Evolutionary conservation across 2,329 filamentous ascomycete species (phyloP), one percentile per base, ranked within the genome.

Genomic region (Orbilia oligospora): DNA sequence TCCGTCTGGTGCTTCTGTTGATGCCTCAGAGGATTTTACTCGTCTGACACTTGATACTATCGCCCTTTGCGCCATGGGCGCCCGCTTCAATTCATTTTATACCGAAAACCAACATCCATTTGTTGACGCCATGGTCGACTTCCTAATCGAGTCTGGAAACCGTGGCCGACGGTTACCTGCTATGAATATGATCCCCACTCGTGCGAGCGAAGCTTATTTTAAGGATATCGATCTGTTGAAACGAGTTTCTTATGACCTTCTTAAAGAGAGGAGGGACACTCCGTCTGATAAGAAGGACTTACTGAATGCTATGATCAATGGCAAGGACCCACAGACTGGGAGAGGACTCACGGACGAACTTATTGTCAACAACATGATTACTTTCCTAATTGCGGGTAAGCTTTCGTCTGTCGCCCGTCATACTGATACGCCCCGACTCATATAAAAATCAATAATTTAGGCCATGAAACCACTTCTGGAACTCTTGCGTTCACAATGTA

Each of bases 31-130:
- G 18, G 90, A 93, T 83, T 92, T 92, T 80, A 92, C 91, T 1
- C 88, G 91, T n/a, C 85, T 93, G 36, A 90, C 91, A 0, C 87
- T 94, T 1, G 92, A 94, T 82, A 91, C 91, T 0, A 87, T 94
- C 8, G 90, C 90, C 0, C 86, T 94, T 16, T 80, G 80, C 24
- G 61, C 80, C 33, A 81, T 81, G 79, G 70, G 77, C 48, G 81
- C 67, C 75, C 89, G 91, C 18, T 93, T 93, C 86, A 93, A 93
- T 84, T 91, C 89, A 0, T 93, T 91, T 84, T 94, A 93, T 82
- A 86, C 87, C 30, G 88, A 92, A 14, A 86, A 89, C 8, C 85
- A 91, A 83, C 92, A 94, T 80, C 91, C 91, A 0, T 93, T 94
- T 81, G 87, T 93, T 46, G 83, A 87, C 53, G 88, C 90, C 38